Evolutionary conservation across 345 rosid genomes (phyloP).

Genomic region (Orychophragmus violaceus): DNA sequence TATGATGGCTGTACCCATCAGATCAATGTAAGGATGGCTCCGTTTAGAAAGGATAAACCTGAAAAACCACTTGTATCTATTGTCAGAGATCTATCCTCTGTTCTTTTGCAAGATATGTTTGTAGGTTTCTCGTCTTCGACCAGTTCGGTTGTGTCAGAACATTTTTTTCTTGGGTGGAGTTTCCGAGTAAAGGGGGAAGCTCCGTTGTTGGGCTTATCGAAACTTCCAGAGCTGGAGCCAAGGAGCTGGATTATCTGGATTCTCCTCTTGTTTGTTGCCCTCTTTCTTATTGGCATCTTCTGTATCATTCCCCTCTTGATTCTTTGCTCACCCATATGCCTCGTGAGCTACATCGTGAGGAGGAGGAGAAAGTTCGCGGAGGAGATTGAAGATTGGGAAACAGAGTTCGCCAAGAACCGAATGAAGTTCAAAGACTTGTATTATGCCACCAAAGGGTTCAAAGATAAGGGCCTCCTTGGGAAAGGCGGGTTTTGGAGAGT

Average conservation of each 20-base stretch:
- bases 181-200: not conserved
- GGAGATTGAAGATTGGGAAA: constrained; percentile 68
- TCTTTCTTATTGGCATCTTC: too few relatives aligned
- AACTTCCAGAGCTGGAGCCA: constrained; percentile 33
- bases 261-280: too few relatives aligned
- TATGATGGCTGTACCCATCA: constrained; percentile 37
- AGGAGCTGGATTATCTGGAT: too few relatives aligned
- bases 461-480: constrained; percentile 61
- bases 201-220: not conserved
- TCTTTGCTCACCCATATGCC: too few relatives aligned
- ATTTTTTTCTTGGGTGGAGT: constrained; percentile 1
- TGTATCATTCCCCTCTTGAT: too few relatives aligned
- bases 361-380: constrained; percentile 59
- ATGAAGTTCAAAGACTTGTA: constrained; percentile 62
- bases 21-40: not conserved
- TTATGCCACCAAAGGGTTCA: constrained; percentile 60
- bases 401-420: constrained; percentile 69
- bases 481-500: constrained; percentile 82
- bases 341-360: not conserved
- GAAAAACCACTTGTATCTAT: not conserved
- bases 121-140: constrained; percentile 5
- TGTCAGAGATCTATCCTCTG: not conserved
- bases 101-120: constrained; percentile 18
- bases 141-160: not conserved
- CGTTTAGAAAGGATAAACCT: not conserved